Conservation (phyloP, 306 rosid genomes). For the Crotalaria pallida region DNA sequence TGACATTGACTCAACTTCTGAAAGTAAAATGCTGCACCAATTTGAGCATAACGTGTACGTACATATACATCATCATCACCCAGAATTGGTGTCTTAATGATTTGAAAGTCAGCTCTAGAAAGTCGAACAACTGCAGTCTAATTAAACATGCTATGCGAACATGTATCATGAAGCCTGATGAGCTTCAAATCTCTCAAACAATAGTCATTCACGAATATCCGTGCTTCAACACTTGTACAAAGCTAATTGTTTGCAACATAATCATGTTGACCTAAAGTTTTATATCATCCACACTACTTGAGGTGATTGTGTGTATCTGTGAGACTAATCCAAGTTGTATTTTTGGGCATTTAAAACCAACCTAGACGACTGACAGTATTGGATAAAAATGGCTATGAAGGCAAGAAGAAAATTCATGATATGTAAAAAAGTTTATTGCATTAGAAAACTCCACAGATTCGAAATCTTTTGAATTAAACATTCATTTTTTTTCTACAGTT, state of each 20-base stretch:
- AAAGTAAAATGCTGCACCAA: slow-evolving; percentile 11
- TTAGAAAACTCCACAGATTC: background rate
- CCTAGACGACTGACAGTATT: background rate
- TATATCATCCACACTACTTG: background rate
- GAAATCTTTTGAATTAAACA: background rate
- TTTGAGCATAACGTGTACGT: background rate
- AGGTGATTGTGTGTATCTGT: background rate
- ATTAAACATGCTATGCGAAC: background rate
- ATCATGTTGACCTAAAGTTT: background rate
- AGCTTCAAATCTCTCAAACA: slow-evolving; percentile 4
- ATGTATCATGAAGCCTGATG: background rate
- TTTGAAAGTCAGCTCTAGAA: background rate
- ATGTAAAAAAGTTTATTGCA: background rate
- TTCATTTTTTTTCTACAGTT: too few relatives aligned
- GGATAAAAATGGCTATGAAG: background rate
- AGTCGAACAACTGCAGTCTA: background rate
- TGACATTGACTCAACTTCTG: background rate
- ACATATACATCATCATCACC: background rate
- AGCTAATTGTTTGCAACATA: background rate
- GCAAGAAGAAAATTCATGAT: slow-evolving; percentile 1
- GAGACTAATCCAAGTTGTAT: background rate
- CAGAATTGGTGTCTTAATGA: background rate
- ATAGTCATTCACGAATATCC: background rate
- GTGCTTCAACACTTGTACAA: background rate
- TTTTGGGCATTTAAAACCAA: background rate